Conservation (phyloP, 2,329 filamentous ascomycete genomes). For the Coccinonectria pachysandricola region DNA sequence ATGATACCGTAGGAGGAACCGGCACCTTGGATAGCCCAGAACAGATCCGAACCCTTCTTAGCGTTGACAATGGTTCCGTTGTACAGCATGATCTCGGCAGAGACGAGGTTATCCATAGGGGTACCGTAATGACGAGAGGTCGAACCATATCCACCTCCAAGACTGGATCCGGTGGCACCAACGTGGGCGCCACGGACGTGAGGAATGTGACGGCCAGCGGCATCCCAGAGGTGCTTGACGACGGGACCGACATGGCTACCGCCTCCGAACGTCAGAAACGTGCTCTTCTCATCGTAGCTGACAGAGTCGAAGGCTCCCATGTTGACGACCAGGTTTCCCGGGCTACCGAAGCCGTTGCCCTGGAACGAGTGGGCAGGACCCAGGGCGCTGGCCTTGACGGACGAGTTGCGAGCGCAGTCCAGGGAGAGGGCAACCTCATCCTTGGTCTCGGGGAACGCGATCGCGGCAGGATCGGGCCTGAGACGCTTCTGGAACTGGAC, state of each 20-base stretch:
- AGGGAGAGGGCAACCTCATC: conserved; percentile 14
- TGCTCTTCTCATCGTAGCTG: conserved; percentile 11
- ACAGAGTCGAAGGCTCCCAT: conserved; percentile 15
- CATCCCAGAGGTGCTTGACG: conserved; percentile 16
- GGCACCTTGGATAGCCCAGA: conserved; percentile 16
- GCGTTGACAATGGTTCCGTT: conserved; percentile 16
- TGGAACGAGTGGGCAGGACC: conserved; percentile 16
- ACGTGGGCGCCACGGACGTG: conserved; percentile 16
- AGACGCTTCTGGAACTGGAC: conserved; percentile 14
- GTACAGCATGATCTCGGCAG: conserved; percentile 15
- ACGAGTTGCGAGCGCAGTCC: conserved; percentile 14
- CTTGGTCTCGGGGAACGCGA: conserved; percentile 10
- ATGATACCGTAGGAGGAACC: conserved; percentile 15
- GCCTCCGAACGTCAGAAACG: conserved; percentile 12
- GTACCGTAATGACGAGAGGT: conserved; percentile 12
- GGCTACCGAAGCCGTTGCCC: conserved; percentile 10
- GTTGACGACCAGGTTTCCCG: conserved; percentile 15
- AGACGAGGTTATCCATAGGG: conserved; percentile 13
- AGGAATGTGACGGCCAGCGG: conserved; percentile 14
- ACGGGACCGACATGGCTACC: conserved; percentile 14
- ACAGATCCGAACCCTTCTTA: conserved; percentile 10
- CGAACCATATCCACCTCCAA: conserved; percentile 14
- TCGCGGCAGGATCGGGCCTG: conserved; percentile 11
- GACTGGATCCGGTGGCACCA: conserved; percentile 13
- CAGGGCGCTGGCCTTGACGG: conserved; percentile 13